A percentile compares a stretch with the other conserved stretches of the same genome.
phyloP scores from a whole-genome alignment of 2,329 filamentous ascomycete genomes.

The Pyrenochaeta sp. region DNA sequence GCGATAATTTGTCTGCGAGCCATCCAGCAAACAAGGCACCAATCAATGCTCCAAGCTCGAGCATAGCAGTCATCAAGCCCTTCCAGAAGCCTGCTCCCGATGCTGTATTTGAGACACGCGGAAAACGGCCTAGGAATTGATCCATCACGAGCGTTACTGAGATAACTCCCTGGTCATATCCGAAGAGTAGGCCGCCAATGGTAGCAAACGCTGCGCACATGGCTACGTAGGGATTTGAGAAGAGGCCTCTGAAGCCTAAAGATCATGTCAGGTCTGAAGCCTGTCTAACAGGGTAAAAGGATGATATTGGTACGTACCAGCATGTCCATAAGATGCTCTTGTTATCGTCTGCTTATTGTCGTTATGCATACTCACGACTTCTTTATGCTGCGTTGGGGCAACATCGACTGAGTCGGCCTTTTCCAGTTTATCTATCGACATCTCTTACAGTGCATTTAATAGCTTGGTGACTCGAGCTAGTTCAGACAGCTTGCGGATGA shows the following conservation, averaged over 20 bases:
- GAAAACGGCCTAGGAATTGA: conserved; percentile 58
- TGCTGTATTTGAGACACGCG: conserved; percentile 52
- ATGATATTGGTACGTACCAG: conserved; percentile 28
- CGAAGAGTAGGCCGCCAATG: conserved; percentile 60
- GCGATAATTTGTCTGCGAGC: conserved; percentile 62
- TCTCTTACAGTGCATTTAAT: not conserved
- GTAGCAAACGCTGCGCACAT: conserved; percentile 62
- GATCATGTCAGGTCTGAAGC: conserved; percentile 2
- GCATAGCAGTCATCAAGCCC: conserved; percentile 62
- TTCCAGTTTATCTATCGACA: conserved; percentile 5
- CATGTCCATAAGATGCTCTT: conserved; percentile 42
- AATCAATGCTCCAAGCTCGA: conserved; percentile 61
- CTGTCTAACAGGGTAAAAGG: not conserved
- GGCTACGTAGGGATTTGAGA: conserved; percentile 59
- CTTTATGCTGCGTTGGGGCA: conserved; percentile 29
- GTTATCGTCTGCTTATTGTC: conserved; percentile 19
- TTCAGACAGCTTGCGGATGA: not conserved
- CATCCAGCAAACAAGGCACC: conserved; percentile 52
- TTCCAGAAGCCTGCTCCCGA: conserved; percentile 56
- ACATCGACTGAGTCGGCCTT: conserved; percentile 28
- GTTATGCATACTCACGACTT: conserved; percentile 24
- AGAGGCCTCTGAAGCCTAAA: conserved; percentile 57
- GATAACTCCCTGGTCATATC: conserved; percentile 58
- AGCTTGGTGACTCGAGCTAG: not conserved
- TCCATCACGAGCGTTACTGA: conserved; percentile 62